Evolutionary conservation across 2,329 filamentous ascomycete species (phyloP).

Genomic region (Diaporthe humulicola): DNA sequence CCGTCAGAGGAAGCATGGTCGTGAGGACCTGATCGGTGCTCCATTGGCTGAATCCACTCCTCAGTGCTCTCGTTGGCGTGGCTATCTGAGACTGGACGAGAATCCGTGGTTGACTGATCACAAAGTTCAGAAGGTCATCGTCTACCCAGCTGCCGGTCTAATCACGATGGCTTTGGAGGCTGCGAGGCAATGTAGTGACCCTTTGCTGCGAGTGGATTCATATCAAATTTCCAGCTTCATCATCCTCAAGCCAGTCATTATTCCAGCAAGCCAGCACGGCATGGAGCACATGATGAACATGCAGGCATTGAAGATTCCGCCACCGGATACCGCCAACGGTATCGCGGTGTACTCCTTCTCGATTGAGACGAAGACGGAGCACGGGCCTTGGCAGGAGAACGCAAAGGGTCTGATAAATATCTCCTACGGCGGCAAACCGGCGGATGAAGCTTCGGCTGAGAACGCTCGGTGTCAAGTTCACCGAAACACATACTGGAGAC

Average conservation of each 20-base stretch:
- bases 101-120: conserved; percentile 67
- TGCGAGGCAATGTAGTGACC: conserved; percentile 51
- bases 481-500: conserved; percentile 42
- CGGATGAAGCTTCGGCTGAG: conserved; percentile 19
- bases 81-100: conserved; percentile 62
- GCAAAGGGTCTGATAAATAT: conserved; percentile 51
- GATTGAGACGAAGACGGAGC: conserved; percentile 60
- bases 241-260: conserved; percentile 65
- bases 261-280: conserved; percentile 60
- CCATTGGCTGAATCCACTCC: conserved; percentile 58
- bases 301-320: conserved; percentile 45
- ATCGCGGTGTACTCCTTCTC: conserved; percentile 53
- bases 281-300: conserved; percentile 65
- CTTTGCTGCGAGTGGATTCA: conserved; percentile 1
- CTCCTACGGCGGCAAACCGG: conserved; percentile 41
- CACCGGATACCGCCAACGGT: conserved; percentile 27
- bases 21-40: conserved; percentile 65
- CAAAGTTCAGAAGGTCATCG: conserved; percentile 61
- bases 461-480: conserved; percentile 39
- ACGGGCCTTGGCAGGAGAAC: conserved; percentile 58
- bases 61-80: conserved; percentile 62
- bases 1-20: conserved; percentile 58
- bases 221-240: conserved; percentile 61
- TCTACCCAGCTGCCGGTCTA: conserved; percentile 66
- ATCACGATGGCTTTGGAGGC: conserved; percentile 63